Base-by-base conservation (phyloP, 2,329 filamentous ascomycete species). In the Botrytis pseudocinerea region DNA sequence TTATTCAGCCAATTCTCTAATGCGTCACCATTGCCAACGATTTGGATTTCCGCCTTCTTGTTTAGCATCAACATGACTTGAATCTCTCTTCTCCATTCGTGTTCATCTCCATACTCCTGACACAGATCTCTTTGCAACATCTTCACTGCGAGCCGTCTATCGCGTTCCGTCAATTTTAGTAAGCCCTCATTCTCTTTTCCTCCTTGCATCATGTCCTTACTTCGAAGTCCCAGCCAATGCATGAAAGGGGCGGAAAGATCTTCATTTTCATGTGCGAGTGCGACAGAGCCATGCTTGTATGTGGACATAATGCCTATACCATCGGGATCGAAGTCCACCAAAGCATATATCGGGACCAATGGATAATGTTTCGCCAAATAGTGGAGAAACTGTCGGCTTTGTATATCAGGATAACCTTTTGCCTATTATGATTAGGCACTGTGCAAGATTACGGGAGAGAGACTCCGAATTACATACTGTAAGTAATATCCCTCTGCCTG, bases 371-470 rank as follows among this genome's bases (percentile, higher is more conserved):
- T 80, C 54, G 87, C 85, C 1, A 94, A 71, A 20, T 84, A 80
- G 60, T 85, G 85, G 1, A 95, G 82, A 70, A 95, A 90, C 25
- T 85, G 85, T 12, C 92, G 85, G 0, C 92, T 94, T 1, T 87
- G 86, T 65, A 95, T 83, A 77, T 96, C 93, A 0, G 93, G 93
- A 78, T 94, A 96, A 2, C 93, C 93, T 84, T 95, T 96, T 0
- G 90, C 93, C 91, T 94, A 70, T 6, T 25, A 40, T 40, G 2
- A 25, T 42, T 7, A 66, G 28, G 22, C 16, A 8, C 57, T 16
- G 60, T 12, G 9, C 40, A 16, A 64, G 8, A 16, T 18, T 12
- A n/a, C 35, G 25, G 42, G 22, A 44, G n/a, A 35, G 63, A 25
- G 14, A 25, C 64, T 40, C 35, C 14, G 22, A 14, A 42, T 1